Evolutionary conservation across 768 basidiomycete species (phyloP), one percentile per base, ranked within the genome.

Genomic region (Pilatotrama ljubarskyi): DNA sequence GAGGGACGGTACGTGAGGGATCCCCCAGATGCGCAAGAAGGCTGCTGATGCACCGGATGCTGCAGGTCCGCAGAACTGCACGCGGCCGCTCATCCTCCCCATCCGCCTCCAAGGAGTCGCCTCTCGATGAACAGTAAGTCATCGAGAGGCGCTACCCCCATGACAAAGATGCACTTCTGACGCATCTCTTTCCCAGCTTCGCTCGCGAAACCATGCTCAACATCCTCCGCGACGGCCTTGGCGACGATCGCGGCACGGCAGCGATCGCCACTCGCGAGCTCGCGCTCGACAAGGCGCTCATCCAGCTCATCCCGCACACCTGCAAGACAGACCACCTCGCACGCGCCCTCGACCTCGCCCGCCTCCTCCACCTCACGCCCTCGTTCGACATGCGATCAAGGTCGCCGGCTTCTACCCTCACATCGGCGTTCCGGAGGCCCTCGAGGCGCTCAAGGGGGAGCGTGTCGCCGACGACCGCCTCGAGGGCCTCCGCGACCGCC

Each of bases 351-450:
- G 97, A 98, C 70, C 78, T 95, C 43, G 81, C 85, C 9, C 86
- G 86, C 58, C 82, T 95, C 43, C 77, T 99, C 44, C 88, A 93
- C 69, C 84, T 90, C 59, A 73, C 82, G 8, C 77, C 81, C 18
- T 86, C 91, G 2, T 85, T 95, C 68, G 87, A 90, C 60, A 82
- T 86, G 41, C 94, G 0, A 80, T 85, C 54, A 91, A 93, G 69
- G 82, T 98, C 41, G 94, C 97, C 2, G 85, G 83, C 0, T 96
- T 95, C 77, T 96, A 97, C 72, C 87, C 89, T 64, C 79, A 96
- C 18, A 75, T 85, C 5, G 94, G 93, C 7, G 77, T 98, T 51
- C 83, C 87, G 67, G 95, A 97, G 73, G 93, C 93, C 70, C 84
- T 98, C 36, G 79, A 78, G 43, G 74, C 79, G 17, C 80, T 97